Evolutionary conservation across 177 flowering plant species (phyloP).

Genomic region (Vitis hybrid): DNA sequence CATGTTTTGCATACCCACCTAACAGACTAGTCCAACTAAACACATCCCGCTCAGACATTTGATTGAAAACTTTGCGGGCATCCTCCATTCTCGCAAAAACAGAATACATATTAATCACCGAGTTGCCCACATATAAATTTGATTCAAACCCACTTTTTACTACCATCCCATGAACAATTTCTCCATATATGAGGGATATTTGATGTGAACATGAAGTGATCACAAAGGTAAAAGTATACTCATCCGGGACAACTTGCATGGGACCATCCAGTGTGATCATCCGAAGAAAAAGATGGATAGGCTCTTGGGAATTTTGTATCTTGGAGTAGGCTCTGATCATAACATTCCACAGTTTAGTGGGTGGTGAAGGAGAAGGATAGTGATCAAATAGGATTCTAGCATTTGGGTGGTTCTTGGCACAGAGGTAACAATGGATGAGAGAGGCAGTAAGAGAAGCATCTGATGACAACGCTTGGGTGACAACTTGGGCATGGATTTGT

Average conservation of each 20-base stretch:
- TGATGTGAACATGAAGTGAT: conserved; percentile 39
- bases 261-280: conserved; percentile 24
- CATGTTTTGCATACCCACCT: conserved; percentile 37
- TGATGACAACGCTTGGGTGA: conserved; percentile 25
- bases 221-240: conserved; percentile 53
- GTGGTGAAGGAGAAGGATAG: conserved; percentile 28
- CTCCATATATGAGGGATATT: conserved; percentile 21
- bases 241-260: conserved; percentile 33
- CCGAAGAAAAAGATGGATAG: conserved; percentile 17
- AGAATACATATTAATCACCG: conserved; percentile 43
- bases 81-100: conserved; percentile 27
- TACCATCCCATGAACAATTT: conserved; percentile 38
- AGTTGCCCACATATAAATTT: conserved; percentile 44
- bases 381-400: conserved; percentile 39
- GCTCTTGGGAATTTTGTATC: conserved; percentile 22
- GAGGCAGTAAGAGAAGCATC: conserved; percentile 22
- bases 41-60: conserved; percentile 45
- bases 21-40: conserved; percentile 60
- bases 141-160: conserved; percentile 34
- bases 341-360: conserved; percentile 43
- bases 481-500: conserved; percentile 50
- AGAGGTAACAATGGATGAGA: conserved; percentile 31
- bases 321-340: conserved; percentile 51
- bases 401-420: conserved; percentile 16
- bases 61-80: conserved; percentile 43